A percentile compares a stretch with the other conserved stretches of the same genome.
phyloP scores from a whole-genome alignment of 164 flowering plant species.

The Dillenia turbinata region DNA sequence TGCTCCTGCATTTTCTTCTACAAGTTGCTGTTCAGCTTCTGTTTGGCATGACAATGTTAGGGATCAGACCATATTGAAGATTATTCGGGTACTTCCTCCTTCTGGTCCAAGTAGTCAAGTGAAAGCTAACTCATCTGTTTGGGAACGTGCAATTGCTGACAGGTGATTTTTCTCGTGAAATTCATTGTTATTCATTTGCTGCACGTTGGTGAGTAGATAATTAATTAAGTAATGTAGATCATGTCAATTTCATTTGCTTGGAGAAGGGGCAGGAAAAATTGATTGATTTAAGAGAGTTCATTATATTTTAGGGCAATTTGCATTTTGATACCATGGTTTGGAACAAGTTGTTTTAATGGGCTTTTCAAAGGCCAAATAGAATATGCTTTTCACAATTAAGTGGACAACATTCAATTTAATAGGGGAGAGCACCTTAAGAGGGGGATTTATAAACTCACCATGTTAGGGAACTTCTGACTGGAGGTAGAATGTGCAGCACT shows the following conservation, averaged over 20 bases:
- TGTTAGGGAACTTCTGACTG: too few relatives aligned
- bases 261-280: too few relatives aligned
- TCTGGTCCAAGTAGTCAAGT: constrained; percentile 63
- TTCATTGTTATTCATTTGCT: not conserved
- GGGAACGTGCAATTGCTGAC: constrained; percentile 99
- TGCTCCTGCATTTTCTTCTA: constrained; percentile 96
- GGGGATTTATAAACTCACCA: too few relatives aligned
- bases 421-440: too few relatives aligned
- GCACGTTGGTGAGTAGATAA: not conserved
- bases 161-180: constrained; percentile 39
- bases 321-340: too few relatives aligned
- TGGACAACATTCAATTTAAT: too few relatives aligned
- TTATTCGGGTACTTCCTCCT: constrained; percentile 95
- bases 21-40: constrained; percentile 95
- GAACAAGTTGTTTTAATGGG: too few relatives aligned
- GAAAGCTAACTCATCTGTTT: constrained; percentile 68
- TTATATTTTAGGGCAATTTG: not conserved
- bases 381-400: too few relatives aligned
- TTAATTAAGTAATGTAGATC: too few relatives aligned
- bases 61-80: constrained; percentile 76
- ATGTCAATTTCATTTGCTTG: too few relatives aligned
- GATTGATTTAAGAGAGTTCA: not conserved
- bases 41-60: constrained; percentile 86
- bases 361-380: too few relatives aligned
- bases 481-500: too few relatives aligned